A percentile compares a stretch with the other conserved stretches of the same genome.
phyloP scores from a whole-genome alignment of 768 basidiomycete species.

The Hypholoma sublateritium region DNA sequence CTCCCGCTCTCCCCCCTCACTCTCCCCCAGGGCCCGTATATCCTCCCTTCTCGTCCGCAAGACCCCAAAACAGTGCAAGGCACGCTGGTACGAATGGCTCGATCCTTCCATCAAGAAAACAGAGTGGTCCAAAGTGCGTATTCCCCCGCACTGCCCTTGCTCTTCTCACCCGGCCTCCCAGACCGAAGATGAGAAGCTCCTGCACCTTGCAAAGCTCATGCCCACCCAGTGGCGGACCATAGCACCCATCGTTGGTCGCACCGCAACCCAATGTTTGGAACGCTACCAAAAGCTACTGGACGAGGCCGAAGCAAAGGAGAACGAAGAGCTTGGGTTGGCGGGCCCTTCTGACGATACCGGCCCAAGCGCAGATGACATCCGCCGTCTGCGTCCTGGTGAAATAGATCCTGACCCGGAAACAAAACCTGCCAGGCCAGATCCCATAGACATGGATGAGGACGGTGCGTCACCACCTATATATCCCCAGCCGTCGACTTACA shows the following conservation, averaged over 20 bases:
- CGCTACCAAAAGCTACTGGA: conserved; percentile 97
- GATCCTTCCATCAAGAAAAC: conserved; percentile 99
- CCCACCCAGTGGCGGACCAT: conserved; percentile 99
- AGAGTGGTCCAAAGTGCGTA: conserved; percentile 93
- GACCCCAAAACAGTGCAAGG: conserved; percentile 99
- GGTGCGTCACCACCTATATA: conserved; percentile 44
- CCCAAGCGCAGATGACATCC: conserved; percentile 90
- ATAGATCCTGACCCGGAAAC: conserved; percentile 99
- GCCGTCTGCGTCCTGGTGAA: conserved; percentile 89
- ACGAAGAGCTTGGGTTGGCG: conserved; percentile 88
- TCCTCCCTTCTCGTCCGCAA: conserved; percentile 96
- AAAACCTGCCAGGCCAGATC: conserved; percentile 96
- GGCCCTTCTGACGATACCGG: conserved; percentile 81
- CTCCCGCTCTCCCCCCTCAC: neutral
- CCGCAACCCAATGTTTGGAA: conserved; percentile 96
- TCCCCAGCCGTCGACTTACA: conserved; percentile 4
- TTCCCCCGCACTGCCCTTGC: neutral
- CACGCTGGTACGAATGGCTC: conserved; percentile 99
- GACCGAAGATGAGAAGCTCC: conserved; percentile 98
- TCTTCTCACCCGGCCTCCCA: conserved; percentile 27
- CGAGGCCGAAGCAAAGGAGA: conserved; percentile 96
- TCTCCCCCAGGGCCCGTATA: conserved; percentile 82
- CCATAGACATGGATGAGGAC: conserved; percentile 99
- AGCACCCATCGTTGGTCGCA: conserved; percentile 96
- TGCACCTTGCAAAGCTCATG: conserved; percentile 98